Evolutionary conservation across 345 rosid species (phyloP).

Genomic region (Garcia nutans): DNA sequence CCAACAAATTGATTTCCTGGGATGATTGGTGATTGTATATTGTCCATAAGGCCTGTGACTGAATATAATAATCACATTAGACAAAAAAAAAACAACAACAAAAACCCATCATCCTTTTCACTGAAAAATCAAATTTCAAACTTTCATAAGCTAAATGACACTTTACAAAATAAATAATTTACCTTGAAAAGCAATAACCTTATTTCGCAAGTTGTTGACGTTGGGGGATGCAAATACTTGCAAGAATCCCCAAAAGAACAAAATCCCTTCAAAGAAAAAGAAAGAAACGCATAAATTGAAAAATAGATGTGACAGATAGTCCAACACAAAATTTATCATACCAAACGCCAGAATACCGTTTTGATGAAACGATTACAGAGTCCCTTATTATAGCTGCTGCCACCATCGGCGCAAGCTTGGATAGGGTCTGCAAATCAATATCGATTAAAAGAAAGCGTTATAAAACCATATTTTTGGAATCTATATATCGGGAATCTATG

Average conservation of each 20-base stretch:
- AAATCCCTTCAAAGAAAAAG: constrained; percentile 49
- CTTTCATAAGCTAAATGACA: background rate
- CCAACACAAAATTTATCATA: too few species aligned
- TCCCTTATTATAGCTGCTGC: constrained; percentile 36
- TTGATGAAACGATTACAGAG: constrained; percentile 69
- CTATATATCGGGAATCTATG: background rate
- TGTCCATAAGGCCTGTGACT: constrained; percentile 19
- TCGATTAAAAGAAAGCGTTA: background rate
- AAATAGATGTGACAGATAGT: background rate
- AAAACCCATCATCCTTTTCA: background rate
- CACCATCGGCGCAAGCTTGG: constrained; percentile 28
- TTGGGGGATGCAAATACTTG: constrained; percentile 58
- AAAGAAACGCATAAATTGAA: background rate
- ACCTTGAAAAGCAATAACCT: constrained; percentile 13
- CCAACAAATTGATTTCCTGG: constrained; percentile 27
- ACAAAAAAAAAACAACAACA: background rate
- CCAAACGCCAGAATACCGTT: constrained; percentile 29
- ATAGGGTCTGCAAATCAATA: constrained; percentile 27
- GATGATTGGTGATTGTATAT: constrained; percentile 12
- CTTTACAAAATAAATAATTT: background rate
- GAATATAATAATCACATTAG: constrained; percentile 3
- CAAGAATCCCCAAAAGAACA: constrained; percentile 86
- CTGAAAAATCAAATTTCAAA: background rate
- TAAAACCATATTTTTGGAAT: too few species aligned
- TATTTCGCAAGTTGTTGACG: constrained; percentile 23